Percentiles rank a stretch among this genome's conserved stretches.
phyloP scores from a whole-genome alignment of 768 basidiomycete species.

The Rhodotorula diobovata region DNA sequence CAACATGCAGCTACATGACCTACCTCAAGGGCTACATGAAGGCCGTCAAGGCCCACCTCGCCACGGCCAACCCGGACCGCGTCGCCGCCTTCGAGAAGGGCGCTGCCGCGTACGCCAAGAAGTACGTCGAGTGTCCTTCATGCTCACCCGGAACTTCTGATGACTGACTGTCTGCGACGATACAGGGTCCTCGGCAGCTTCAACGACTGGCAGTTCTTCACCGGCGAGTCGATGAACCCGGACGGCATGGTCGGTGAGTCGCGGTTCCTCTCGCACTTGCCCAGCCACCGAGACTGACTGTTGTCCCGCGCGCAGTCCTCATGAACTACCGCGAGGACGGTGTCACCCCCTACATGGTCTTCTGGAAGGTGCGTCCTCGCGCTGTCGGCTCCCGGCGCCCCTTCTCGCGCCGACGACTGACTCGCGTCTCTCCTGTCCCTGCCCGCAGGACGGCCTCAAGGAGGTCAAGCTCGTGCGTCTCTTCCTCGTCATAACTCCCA shows the following conservation, averaged over 20 bases:
- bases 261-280: not conserved
- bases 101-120: conserved; percentile 74
- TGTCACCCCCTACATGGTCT: conserved; percentile 39
- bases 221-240: conserved; percentile 49
- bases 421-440: conserved; percentile 51
- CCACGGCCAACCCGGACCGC: conserved; percentile 56
- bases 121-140: conserved; percentile 45
- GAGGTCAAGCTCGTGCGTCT: conserved; percentile 48
- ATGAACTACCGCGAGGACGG: conserved; percentile 77
- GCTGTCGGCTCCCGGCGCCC: too few relatives aligned
- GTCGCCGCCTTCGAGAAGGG: conserved; percentile 75
- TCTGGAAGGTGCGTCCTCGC: conserved; percentile 4
- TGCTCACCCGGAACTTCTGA: not conserved
- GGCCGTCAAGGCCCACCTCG: conserved; percentile 65
- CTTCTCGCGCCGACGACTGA: not conserved
- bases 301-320: conserved; percentile 53
- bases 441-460: conserved; percentile 88
- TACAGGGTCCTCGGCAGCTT: conserved; percentile 67
- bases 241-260: conserved; percentile 17
- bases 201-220: conserved; percentile 83
- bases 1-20: conserved; percentile 15
- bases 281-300: not conserved
- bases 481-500: too few relatives aligned
- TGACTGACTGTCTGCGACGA: not conserved
- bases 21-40: conserved; percentile 82